Conservation (phyloP, 202 grass and related monocot species). For the Carex sylvatica region DNA sequence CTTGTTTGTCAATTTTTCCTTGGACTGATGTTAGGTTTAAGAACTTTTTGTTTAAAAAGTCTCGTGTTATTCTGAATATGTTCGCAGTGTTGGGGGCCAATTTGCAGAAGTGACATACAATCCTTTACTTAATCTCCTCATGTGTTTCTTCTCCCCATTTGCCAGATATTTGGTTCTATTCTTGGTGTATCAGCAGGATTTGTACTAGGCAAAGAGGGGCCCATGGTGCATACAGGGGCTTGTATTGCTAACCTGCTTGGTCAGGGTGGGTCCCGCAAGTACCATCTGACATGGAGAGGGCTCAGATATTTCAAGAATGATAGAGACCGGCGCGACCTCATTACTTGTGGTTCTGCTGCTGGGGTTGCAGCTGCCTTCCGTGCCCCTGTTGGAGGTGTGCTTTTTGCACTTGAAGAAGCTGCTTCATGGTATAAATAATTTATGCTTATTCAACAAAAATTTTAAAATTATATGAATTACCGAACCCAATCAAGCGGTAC, state of each 20-base stretch:
- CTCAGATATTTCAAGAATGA: conserved; percentile 95
- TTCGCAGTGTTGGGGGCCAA: background rate
- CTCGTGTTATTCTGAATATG: background rate
- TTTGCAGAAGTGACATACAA: background rate
- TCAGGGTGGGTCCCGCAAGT: conserved; percentile 92
- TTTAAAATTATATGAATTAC: background rate
- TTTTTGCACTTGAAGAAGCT: conserved; percentile 96
- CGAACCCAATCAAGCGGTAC: background rate
- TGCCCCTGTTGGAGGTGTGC: conserved; percentile 86
- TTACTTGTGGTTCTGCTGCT: conserved; percentile 87
- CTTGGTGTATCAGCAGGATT: conserved; percentile 87
- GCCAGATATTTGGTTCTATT: conserved; percentile 92
- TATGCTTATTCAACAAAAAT: background rate
- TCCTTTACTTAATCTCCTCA: background rate
- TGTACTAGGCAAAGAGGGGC: conserved; percentile 88
- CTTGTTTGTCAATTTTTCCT: background rate
- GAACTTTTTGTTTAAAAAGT: background rate
- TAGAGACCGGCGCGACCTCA: conserved; percentile 81
- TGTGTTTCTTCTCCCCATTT: background rate
- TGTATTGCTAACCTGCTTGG: conserved; percentile 91
- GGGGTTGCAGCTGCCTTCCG: conserved; percentile 92
- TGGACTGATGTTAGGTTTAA: background rate
- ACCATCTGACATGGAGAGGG: conserved; percentile 81
- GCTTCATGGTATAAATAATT: conserved; percentile 64
- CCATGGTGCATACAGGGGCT: conserved; percentile 92